Evolutionary conservation across 2,329 filamentous ascomycete species (phyloP), one percentile per base, ranked within the genome.

Genomic region (Neocatenulostroma microsporum): DNA sequence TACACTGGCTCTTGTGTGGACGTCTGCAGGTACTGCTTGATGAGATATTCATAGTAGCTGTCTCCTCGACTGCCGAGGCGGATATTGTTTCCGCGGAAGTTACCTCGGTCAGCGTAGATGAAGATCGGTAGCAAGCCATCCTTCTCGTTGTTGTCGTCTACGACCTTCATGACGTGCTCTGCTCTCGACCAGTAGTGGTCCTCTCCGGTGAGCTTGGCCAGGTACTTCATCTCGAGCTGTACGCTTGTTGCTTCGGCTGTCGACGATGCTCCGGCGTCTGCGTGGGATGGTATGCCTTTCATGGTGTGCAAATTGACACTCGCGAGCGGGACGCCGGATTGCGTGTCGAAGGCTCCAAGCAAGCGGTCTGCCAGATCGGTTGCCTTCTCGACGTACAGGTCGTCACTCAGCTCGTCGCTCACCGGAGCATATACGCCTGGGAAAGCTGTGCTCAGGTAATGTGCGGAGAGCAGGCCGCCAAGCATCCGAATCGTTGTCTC

Each of bases 401-500:
- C 89, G 60, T 95, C 87, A 4, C 86, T 85, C 0, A 80, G 70
- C 2, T 74, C 70, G 17, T 84, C 84, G 14, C 73, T 69, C 49
- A 87, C 82, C 44, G 87, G 80, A 14, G 66, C 55, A 39, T 87
- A 69, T 48, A 94, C 70, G n/a, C 82, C 64, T 0, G 87, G 86
- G 49, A 81, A 89, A 37, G 76, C 74, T 17, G 77, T 91, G 15
- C 87, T 89, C n/a, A 98, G 72, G 61, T 96, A 96, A 60, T 98
- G 87, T 7, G 91, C 91, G 2, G 88, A 88, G 21, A 98, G 70
- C 27, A 98, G 69, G 9, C 91, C 91, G 12, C 91, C 91, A 33
- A 98, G 70, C 88, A 96, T 96, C 35, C 91, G 83, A 52, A 96
- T 96, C 0, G 89, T 96, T 6, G 89, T 96, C 66, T 98, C 91